Base-by-base conservation (phyloP, 371 early-diverging fungal species). In the Enterocytospora artemiae region DNA sequence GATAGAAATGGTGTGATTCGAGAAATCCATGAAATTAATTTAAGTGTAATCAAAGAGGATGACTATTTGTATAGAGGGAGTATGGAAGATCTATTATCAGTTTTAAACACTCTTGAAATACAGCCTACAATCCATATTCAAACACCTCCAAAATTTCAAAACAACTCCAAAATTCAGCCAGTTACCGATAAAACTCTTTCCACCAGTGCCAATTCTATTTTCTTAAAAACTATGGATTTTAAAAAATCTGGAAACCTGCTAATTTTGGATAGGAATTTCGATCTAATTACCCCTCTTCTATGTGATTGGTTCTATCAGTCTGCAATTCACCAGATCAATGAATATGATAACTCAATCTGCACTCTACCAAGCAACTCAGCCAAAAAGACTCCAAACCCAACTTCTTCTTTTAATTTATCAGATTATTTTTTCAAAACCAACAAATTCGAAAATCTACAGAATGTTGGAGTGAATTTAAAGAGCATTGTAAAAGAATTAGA, bases 251-350 rank as follows among this genome's bases (percentile, higher is more conserved):
- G 55, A 51, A 53, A 34, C 20, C 7, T 97, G 4, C 72, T 96
- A 25, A 82, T 96, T 25, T 73, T 97, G 33, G 94, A 96, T 72
- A 84, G 98, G 51, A 80, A 86, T 28, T 88, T 89, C 70, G 98
- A 97, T 74, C 89, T 94, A 0, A 85, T 94, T 1, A 95, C 96
- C 0, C 96, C 98, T 0, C 79, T 97, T 16, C 79, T 94, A 24
- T 84, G 85, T 14, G 92, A 91, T 67, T 97, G 98, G 98, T 91
- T 91, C 5, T 97, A 97, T 72, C 94, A 95, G 69, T 89, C 95
- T 1, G 90, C 96, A 90, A 88, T 96, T 1, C 89, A 93, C 75
- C 94, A 95, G 66, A 77, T 92, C 64, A 81, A 94, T 52, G 90
- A 91, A 0, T 91, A 94, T 66, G 81, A 83, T 59, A 89, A 93